These are phyloP conservation scores for Skeletonema menzelii DNA, from an alignment of 108 stramenopile species.

Conservation along the genomic window DNA sequence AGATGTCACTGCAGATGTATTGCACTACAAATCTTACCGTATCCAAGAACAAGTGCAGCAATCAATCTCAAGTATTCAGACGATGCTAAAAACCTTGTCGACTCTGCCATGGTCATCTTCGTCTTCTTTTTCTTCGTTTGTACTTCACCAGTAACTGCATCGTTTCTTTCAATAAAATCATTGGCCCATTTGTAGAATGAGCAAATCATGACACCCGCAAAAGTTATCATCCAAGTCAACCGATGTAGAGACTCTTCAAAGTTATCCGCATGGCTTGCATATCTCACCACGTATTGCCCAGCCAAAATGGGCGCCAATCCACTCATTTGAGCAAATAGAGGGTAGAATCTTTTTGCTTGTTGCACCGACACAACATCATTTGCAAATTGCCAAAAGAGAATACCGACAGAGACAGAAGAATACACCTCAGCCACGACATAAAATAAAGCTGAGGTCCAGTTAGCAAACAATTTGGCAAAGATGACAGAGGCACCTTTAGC, in stretches of 20 bases:
- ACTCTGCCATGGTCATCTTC: conserved; percentile 86
- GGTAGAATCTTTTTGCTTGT: conserved; percentile 94
- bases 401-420: conserved; percentile 93
- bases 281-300: conserved; percentile 87
- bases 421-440: conserved; percentile 95
- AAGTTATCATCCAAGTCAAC: conserved; percentile 70
- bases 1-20: neutral
- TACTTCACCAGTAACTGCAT: conserved; percentile 6
- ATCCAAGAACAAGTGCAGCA: conserved; percentile 89
- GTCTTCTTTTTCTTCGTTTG: conserved; percentile 77
- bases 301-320: conserved; percentile 89
- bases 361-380: conserved; percentile 92
- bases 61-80: conserved; percentile 92
- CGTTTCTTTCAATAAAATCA: conserved; percentile 51
- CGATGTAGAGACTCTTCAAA: conserved; percentile 81
- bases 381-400: conserved; percentile 97
- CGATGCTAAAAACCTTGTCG: conserved; percentile 83
- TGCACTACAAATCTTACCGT: conserved; percentile 46
- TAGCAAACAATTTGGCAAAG: conserved; percentile 78
- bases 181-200: conserved; percentile 73
- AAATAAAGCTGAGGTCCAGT: conserved; percentile 94
- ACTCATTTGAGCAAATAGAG: conserved; percentile 95
- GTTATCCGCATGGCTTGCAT: conserved; percentile 70
- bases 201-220: conserved; percentile 85
- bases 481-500: conserved; percentile 68